Evolutionary conservation across 1,139 yeast genomes (phyloP), one percentile per base, ranked within the genome.

Genomic region (Magnusiomyces tetraspermus): DNA sequence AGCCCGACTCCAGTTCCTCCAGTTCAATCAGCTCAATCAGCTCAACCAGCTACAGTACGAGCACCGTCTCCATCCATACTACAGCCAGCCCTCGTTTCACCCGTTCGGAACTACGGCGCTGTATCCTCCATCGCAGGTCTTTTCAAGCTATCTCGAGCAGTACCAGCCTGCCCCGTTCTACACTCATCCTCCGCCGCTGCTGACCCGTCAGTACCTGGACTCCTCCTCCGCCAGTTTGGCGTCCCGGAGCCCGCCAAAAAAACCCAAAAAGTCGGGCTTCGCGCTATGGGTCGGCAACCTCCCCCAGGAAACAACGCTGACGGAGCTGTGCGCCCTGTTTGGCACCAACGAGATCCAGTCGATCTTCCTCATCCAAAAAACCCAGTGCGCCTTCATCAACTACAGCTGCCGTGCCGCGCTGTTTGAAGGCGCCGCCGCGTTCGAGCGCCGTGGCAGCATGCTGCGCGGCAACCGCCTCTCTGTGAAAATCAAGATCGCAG

Each of bases 221-320:
- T n/a, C n/a, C n/a, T n/a, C n/a, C n/a, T n/a, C n/a, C n/a, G n/a
- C n/a, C n/a, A n/a, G n/a, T n/a, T n/a, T n/a, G n/a, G n/a, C n/a
- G n/a, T n/a, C 66, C 2, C 50, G 67, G 28, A 67, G 67, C 8
- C 67, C 67, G 1, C 67, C 67, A 5, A 59, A 57, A 48, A 63
- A 69, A 50, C 74, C 74, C 1, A 63, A 67, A 8, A 69, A 68
- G 49, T 62, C 72, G 1, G 71, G 71, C 1, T 64, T 61, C 51
- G 71, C 74, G 0, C 58, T 71, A 17, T 71, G 75, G 75, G 74
- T 71, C 3, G 75, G 75, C 8, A 71, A 71, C 51, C 58, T 71
- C 17, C 72, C 75, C 8, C 59, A 62, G 5, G 60, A 58, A 45
- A 64, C 72, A 17, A 61, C 66, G 5, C 61, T 71, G 28, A 58